Base-by-base conservation (phyloP, 164 flowering plant species). In the Cinnamomum chago region DNA sequence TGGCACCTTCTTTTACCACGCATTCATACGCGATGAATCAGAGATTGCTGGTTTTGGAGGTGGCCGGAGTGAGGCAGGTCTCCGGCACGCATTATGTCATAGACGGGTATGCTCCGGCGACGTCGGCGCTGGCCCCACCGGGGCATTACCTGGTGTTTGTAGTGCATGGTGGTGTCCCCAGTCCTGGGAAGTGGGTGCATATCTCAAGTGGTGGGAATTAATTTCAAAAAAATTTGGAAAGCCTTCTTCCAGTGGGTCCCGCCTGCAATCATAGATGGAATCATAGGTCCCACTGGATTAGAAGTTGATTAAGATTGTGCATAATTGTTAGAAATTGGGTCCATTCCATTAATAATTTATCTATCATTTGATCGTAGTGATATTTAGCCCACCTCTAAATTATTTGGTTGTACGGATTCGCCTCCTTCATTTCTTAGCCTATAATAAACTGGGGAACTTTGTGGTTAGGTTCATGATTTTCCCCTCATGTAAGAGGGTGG, bases 1-100 rank as follows among this genome's bases (percentile, higher is more conserved):
- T 83, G 58, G 88, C 92, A 0, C 92, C 93, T 0, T 78, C 92
- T 7, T 89, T 89, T 67, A 84, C 87, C 0, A 88, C 92, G 2
- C 94, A 90, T 69, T 85, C 91, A 0, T 77, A 78, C 67, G 70
- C 88, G 17, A 85, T 86, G 91, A 87, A 83, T 52, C 90, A 88
- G 72, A 81, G 90, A 77, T 12, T 87, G 69, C 33, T 88, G 73
- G 82, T 83, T 12, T 58, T 91, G 62, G 74, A 65, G 0, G 23
- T 47, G 0, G 77, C 23, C 2, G 65, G n/a, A 3, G 70, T 73
- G 27, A 10, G 2, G 1, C 40, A 27, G 22, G 27, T 67, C 13
- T 62, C 80, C 7, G 23, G 64, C 2, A 50, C 27, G 0, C 23
- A 20, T 20, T 85, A 82, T 50, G 73, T 17, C 1, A 76, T 79